Conservation (phyloP, 1,284 basidiomycete species). For the Moesziomyces sp. region DNA sequence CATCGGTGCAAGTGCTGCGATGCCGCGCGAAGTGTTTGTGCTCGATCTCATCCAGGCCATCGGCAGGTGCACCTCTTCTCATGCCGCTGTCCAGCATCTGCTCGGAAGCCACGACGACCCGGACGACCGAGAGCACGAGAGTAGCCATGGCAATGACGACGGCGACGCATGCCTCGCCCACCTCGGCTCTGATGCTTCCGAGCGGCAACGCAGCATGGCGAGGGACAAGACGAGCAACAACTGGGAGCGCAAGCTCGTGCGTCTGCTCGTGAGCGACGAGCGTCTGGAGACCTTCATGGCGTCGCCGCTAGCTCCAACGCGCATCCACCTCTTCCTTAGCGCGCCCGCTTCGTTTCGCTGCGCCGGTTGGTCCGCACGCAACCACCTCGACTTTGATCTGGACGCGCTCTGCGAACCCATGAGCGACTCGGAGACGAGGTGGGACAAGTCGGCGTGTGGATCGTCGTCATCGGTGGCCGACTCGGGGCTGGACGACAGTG, state of each 20-base stretch:
- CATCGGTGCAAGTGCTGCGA: conserved; percentile 33
- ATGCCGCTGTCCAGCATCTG: not conserved
- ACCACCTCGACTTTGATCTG: conserved; percentile 38
- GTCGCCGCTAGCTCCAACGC: conserved; percentile 21
- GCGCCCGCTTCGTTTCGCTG: conserved; percentile 40
- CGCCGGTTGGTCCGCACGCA: conserved; percentile 46
- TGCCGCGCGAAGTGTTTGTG: conserved; percentile 33
- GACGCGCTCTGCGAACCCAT: conserved; percentile 9
- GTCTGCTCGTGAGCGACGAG: conserved; percentile 36
- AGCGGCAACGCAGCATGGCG: conserved; percentile 16
- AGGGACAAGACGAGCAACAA: conserved; percentile 43
- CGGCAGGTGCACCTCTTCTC: conserved; percentile 4
- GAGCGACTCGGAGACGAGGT: not conserved
- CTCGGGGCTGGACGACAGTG: conserved; percentile 33
- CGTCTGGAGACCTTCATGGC: conserved; percentile 22
- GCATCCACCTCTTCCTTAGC: conserved; percentile 43
- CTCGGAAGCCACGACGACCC: not conserved
- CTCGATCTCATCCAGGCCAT: conserved; percentile 29
- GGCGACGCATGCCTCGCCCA: not conserved
- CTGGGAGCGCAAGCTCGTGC: conserved; percentile 54
- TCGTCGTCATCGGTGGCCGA: conserved; percentile 28
- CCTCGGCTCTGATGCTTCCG: conserved; percentile 8
- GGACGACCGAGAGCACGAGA: not conserved
- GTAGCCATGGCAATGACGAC: not conserved
- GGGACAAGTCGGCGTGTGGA: conserved; percentile 15